Evolutionary conservation across 2,329 filamentous ascomycete species (phyloP).

Genomic region (Chaetoscypha palmicola): DNA sequence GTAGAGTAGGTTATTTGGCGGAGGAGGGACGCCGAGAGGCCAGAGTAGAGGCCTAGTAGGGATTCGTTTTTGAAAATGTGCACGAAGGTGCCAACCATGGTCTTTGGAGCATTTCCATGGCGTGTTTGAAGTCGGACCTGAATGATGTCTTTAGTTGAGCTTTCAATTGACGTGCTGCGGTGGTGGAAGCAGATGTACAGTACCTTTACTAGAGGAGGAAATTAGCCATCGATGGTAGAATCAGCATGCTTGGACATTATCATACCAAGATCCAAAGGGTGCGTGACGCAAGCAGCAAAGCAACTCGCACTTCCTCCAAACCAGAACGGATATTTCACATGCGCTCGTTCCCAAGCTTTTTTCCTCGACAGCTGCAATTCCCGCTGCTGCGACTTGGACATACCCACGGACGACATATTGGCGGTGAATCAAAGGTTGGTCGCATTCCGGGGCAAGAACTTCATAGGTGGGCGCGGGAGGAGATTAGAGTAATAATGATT

Average conservation of each 20-base stretch:
- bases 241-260: conserved; percentile 29
- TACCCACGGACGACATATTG: conserved; percentile 21
- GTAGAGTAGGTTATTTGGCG: conserved; percentile 96
- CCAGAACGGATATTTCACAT: conserved; percentile 70
- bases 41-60: conserved; percentile 75
- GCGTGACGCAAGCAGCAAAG: conserved; percentile 84
- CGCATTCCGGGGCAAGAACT: conserved; percentile 23
- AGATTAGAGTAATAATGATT: not conserved
- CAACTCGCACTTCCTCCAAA: conserved; percentile 94
- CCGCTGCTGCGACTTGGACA: conserved; percentile 12
- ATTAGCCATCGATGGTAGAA: too few species aligned
- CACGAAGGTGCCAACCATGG: conserved; percentile 78
- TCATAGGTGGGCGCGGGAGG: conserved; percentile 5
- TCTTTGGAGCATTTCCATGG: conserved; percentile 63
- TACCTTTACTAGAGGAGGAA: too few species aligned
- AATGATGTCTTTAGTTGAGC: too few species aligned
- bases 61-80: conserved; percentile 75
- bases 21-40: conserved; percentile 85
- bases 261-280: conserved; percentile 86
- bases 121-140: conserved; percentile 87
- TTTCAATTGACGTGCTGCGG: too few species aligned
- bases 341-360: conserved; percentile 23
- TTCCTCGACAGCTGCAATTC: conserved; percentile 17
- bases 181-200: too few species aligned
- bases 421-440: conserved; percentile 9